Evolutionary conservation across 2,329 filamentous ascomycete species (phyloP), one percentile per base, ranked within the genome.

Genomic region (Emergomyces orientalis): DNA sequence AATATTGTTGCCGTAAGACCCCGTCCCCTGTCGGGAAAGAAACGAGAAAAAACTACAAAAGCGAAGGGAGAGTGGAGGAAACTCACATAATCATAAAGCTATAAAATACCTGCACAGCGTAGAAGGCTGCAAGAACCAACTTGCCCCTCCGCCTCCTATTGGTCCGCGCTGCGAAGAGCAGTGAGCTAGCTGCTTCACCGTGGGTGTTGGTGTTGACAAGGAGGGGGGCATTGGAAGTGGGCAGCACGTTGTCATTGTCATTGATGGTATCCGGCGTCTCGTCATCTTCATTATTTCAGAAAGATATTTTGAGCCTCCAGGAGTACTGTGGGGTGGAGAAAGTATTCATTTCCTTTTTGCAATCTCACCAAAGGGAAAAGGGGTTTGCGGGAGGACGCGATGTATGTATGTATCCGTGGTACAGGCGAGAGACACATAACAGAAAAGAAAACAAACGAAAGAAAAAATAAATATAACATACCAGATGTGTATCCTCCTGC

Each of bases 41-140:
- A 19, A 39, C 8, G 30, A 13, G 45, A 30, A 32, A 32, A 49
- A n/a, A n/a, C n/a, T n/a, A n/a, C n/a, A n/a, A n/a, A 34, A 62
- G 34, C 9, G 41, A 43, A 39, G 2, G 22, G 19, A 27, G 14
- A 34, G 2, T 30, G 8, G 37, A 27, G 64, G 56, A 34, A 1
- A 87, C 93, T 86, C 75, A 97, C 94, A 99, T 99, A 74, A 99
- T 92, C 83, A 99, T 97, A 72, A 99, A 97, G 56, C 92, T 95
- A 76, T 99, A 99, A 76, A 97, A 97, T 69, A 94, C 95, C 80
- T 99, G 94, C 60, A 94, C 77, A 25, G 88, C 93, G 79, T 99
- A 99, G 62, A 99, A 79, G 39, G 84, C 76, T 34, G 90, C 89
- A 81, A 96, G 93, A 75, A 90, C 79, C 65, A 95, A 73, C 76